Base-by-base conservation (phyloP, 805 yeast species). In the Candida nitratophila region DNA sequence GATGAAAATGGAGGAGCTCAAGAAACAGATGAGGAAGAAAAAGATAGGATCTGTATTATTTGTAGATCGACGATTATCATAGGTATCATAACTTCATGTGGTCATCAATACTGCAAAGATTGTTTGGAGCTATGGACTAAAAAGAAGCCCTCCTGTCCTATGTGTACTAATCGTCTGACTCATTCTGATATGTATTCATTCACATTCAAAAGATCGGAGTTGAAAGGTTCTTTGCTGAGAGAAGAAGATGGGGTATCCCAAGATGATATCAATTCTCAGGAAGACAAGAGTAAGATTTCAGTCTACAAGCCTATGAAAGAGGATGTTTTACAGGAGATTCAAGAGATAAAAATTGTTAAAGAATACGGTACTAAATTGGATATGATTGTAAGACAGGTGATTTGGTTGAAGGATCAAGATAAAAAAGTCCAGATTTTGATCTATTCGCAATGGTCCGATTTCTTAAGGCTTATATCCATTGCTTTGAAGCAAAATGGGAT, bases 71-170 rank as follows among this genome's bases (percentile, higher is more conserved):
- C 75, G 1, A 86, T 89, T 41, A 68, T 76, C 3, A 69, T 79
- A 34, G 99, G 99, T 0, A 74, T 93, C 0, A 67, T 93, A 44
- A 83, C 96, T 0, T 79, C 79, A 10, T 93, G 99, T 71, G 98
- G 98, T 0, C 99, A 93, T 63, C 81, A 80, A 52, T 93, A 84
- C 57, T 93, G 99, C 59, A 76, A 78, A 45, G 85, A 77, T 1
- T 93, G 99, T 60, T 68, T 93, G 32, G 71, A 66, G 17, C 79
- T 71, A 44, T 93, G 99, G 99, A 52, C 52, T 46, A 64, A 62
- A 19, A 68, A 67, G 15, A 74, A 74, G 34, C 58, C 64, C 1
- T 63, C 68, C 2, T 93, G 99, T 61, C 98, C 99, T 0, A 70
- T 89, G 51, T 93, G 99, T 64, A 86, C 87, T 47, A 64, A 73